phyloP scores from a whole-genome alignment of 148 eudicot species.

The Camellia japonica region DNA sequence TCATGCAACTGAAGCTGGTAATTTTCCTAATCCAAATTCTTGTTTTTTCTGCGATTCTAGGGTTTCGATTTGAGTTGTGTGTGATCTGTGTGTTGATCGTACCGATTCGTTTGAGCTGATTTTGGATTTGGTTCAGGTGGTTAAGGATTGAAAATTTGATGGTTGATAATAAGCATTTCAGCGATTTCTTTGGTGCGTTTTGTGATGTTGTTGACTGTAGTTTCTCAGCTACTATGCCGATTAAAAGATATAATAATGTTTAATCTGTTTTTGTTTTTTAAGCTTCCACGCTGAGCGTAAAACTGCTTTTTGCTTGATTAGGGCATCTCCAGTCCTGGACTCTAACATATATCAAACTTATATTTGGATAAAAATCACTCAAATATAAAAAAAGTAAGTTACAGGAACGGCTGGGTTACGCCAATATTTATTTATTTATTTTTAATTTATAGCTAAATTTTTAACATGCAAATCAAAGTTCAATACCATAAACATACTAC shows the following conservation, averaged over 20 bases:
- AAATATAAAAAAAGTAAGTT: too few species aligned
- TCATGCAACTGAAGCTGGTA: slow-evolving; percentile 81
- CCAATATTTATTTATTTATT: too few species aligned
- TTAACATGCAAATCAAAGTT: too few species aligned
- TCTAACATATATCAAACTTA: too few species aligned
- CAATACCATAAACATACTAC: too few species aligned
- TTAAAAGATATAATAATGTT: not conserved
- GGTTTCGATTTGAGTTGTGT: not conserved
- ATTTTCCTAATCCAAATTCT: not conserved
- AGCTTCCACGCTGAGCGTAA: not conserved
- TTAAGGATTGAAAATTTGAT: not conserved
- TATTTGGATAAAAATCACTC: too few species aligned
- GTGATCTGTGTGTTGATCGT: not conserved
- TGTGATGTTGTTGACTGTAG: not conserved
- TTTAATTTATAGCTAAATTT: too few species aligned
- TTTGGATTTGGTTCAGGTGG: not conserved
- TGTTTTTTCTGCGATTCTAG: not conserved
- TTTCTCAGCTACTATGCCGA: not conserved
- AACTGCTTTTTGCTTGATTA: slow-evolving; percentile 2
- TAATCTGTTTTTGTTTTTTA: not conserved
- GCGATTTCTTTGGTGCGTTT: not conserved
- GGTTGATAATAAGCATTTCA: not conserved
- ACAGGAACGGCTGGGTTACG: too few species aligned
- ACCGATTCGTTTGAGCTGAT: not conserved
- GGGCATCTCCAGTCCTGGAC: too few species aligned